Conservation (phyloP, 805 yeast genomes). For the Hyphopichia homilentoma region DNA sequence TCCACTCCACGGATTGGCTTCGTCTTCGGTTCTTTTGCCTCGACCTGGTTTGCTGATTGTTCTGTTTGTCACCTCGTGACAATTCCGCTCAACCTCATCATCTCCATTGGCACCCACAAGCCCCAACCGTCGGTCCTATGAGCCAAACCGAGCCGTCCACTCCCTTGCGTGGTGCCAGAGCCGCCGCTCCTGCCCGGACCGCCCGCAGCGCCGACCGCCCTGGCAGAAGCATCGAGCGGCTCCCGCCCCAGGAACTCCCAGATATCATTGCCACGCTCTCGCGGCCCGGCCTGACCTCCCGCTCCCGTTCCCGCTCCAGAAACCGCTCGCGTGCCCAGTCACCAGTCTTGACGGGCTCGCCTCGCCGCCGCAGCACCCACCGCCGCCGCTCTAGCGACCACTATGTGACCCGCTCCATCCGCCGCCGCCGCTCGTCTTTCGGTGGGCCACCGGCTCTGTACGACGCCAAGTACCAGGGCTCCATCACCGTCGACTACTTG, state of each 20-base stretch:
- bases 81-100: too few species aligned
- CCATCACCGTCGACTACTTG: slow-evolving; percentile 35
- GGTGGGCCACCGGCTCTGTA: slow-evolving; percentile 23
- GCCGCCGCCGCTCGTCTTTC: slow-evolving; percentile 25
- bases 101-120: too few species aligned
- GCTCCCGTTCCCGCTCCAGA: slow-evolving; percentile 1
- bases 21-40: too few species aligned
- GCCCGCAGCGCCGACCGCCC: not conserved
- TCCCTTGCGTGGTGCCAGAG: slow-evolving; percentile 8
- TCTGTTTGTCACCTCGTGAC: too few species aligned
- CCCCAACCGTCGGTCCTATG: too few species aligned
- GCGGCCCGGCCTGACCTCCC: not conserved
- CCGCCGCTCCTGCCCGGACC: slow-evolving; percentile 1
- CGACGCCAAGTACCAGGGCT: slow-evolving; percentile 31
- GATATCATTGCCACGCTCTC: not conserved
- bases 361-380: not conserved
- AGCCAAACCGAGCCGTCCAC: slow-evolving; percentile 22
- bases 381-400: not conserved
- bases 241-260: not conserved
- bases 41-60: too few species aligned
- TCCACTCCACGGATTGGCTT: too few species aligned
- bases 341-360: not conserved
- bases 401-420: not conserved
- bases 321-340: not conserved
- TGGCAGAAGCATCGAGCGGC: too few species aligned